Conservation (phyloP, 176 grass and related monocot genomes). For the Echinochloa phyllopogon region DNA sequence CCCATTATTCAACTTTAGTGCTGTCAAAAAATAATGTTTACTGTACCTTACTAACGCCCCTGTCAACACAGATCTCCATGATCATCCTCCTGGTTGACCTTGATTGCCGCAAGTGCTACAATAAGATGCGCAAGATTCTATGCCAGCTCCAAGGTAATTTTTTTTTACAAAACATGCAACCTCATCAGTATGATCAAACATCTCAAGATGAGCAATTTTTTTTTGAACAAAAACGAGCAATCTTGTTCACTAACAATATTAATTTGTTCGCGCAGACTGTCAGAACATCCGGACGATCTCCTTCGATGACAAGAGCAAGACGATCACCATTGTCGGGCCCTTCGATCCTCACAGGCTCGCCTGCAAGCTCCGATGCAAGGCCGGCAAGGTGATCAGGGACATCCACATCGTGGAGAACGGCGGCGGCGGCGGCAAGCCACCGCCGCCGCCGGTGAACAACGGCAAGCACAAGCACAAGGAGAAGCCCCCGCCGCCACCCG, state of each 20-base stretch:
- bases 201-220: too few species aligned
- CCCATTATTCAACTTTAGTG: neutral
- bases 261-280: slow-evolving; percentile 30
- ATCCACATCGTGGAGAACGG: slow-evolving; percentile 44
- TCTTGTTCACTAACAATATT: neutral
- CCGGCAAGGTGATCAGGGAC: slow-evolving; percentile 58
- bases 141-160: slow-evolving; percentile 71
- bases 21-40: slow-evolving; percentile 18
- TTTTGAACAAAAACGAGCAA: too few species aligned
- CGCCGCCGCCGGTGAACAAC: neutral
- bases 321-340: slow-evolving; percentile 57
- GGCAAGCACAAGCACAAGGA: slow-evolving; percentile 31
- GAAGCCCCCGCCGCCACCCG: neutral
- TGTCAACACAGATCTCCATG: slow-evolving; percentile 59
- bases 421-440: neutral
- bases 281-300: slow-evolving; percentile 61
- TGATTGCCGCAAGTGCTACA: slow-evolving; percentile 63
- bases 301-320: slow-evolving; percentile 58
- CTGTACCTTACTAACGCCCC: neutral
- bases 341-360: slow-evolving; percentile 63
- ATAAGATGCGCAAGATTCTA: slow-evolving; percentile 61
- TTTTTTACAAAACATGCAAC: neutral
- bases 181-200: neutral
- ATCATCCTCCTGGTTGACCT: slow-evolving; percentile 69
- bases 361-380: slow-evolving; percentile 64